Base-by-base conservation (phyloP, 1,284 basidiomycete species). In the Papiliotrema laurentii region DNA sequence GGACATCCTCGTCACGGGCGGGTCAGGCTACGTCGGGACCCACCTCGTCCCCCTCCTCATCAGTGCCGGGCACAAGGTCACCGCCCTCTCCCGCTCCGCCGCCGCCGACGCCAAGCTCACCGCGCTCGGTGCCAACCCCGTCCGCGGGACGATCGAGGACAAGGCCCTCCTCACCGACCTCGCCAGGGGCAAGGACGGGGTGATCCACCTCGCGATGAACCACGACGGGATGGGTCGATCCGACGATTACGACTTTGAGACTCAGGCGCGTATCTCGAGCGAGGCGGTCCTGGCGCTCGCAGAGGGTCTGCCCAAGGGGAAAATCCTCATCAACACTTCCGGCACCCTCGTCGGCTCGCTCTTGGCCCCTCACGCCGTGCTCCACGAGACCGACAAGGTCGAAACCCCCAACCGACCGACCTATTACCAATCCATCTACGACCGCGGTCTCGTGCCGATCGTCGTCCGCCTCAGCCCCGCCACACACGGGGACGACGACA, bases 1-100 rank as follows among this genome's bases (percentile, higher is more conserved):
- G 61, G 53, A 54, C 24, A 55, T 60, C 35, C 63, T 64, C 42
- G 28, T 63, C 37, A 64, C 60, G 11, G 59, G 63, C 27, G 56
- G 50, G 3, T 40, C 55, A 2, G 63, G 63, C 28, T 50, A 41
- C 11, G 35, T 64, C n/a, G 63, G 63, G 11, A 30, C 53, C 4
- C 31, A 39, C 31, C 40, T 61, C 50, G 42, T 53, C 24, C 35
- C 48, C 5, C 30, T 51, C 28, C 57, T 64, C 41, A 16, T 56
- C 43, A 26, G 41, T 5, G 22, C 47, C 7, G 61, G 59, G 4
- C 59, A 63, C 35, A 41, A 45, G 5, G 57, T 64, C 14, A 28
- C 49, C 25, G 61, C 49, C 16, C 58, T 65, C 26, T 56, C 49
- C 4, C 55, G 58, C 11, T 48, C 43, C 22, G 27, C 42, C 4